Evolutionary conservation across 202 grass and related monocot species (phyloP).

Genomic region (Brachypodium distachyon): DNA sequence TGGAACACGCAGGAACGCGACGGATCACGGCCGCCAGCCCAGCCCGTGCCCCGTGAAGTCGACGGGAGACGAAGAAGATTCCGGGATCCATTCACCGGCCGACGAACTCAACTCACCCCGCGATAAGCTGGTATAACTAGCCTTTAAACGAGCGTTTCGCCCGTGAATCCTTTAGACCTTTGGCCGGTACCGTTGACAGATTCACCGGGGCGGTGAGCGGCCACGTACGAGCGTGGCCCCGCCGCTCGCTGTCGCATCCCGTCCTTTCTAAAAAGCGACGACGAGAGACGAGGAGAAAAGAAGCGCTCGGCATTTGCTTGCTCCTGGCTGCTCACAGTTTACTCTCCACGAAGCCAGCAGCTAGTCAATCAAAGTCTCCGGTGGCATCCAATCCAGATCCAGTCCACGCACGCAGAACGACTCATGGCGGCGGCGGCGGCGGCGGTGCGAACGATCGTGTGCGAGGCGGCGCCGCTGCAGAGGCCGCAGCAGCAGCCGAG

Average conservation of each 20-base stretch:
- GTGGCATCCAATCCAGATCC: background rate
- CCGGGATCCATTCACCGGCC: conserved; percentile 23
- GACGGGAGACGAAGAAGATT: background rate
- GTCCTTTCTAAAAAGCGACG: conserved; percentile 6
- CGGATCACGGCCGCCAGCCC: conserved; percentile 2
- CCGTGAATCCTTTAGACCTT: background rate
- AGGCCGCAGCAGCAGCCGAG: conserved; percentile 12
- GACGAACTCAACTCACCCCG: background rate
- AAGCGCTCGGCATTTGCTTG: background rate
- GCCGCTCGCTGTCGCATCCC: conserved; percentile 23
- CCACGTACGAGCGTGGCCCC: background rate
- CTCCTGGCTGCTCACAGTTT: too few relatives aligned
- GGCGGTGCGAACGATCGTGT: conserved; percentile 42
- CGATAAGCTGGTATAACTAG: too few relatives aligned
- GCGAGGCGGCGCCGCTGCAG: conserved; percentile 52
- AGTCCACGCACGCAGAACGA: too few relatives aligned
- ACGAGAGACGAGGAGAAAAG: background rate
- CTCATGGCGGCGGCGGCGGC: too few relatives aligned
- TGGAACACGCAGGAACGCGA: conserved; percentile 31
- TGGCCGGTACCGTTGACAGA: background rate
- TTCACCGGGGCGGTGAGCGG: conserved; percentile 38
- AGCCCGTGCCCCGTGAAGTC: too few relatives aligned
- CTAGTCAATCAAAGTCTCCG: conserved; percentile 8
- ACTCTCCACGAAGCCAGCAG: conserved; percentile 13
- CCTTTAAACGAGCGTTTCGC: background rate